These are phyloP conservation scores for Ophiostoma sp. DNA, from an alignment of 2,329 filamentous ascomycete species.

Conservation along the genomic window DNA sequence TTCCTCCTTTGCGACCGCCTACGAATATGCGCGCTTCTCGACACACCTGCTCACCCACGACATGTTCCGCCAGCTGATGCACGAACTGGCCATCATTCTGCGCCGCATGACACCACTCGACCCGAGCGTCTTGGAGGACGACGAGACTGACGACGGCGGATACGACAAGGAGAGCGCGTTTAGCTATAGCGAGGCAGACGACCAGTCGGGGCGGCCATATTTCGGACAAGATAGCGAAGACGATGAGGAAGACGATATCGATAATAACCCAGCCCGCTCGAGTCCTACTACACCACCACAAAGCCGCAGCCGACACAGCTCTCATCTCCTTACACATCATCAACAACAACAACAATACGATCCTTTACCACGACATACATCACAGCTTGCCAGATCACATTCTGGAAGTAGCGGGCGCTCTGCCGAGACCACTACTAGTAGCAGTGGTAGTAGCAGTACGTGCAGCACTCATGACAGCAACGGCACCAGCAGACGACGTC, in stretches of 20 bases:
- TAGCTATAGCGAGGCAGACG: slow-evolving; percentile 29
- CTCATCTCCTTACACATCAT: slow-evolving; percentile 30
- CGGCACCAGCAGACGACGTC: slow-evolving; percentile 23
- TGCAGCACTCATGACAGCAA: slow-evolving; percentile 14
- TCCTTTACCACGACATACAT: background rate
- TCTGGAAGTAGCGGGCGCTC: background rate
- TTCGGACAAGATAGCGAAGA: slow-evolving; percentile 30
- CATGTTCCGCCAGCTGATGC: slow-evolving; percentile 78
- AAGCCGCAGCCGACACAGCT: slow-evolving; percentile 38
- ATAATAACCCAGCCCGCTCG: slow-evolving; percentile 48
- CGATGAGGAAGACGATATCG: slow-evolving; percentile 46
- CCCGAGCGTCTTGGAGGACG: slow-evolving; percentile 48
- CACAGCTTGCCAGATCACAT: background rate
- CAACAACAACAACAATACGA: background rate
- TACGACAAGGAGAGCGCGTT: slow-evolving; percentile 35
- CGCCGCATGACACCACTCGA: slow-evolving; percentile 70
- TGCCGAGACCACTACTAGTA: background rate
- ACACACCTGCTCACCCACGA: slow-evolving; percentile 64
- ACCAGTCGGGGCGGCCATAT: background rate
- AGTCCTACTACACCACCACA: slow-evolving; percentile 52
- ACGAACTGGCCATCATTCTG: slow-evolving; percentile 77
- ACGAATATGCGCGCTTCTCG: slow-evolving; percentile 85
- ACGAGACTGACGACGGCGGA: slow-evolving; percentile 33
- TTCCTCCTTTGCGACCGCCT: slow-evolving; percentile 68
- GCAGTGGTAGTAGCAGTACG: background rate